Evolutionary conservation across 1,139 yeast species (phyloP).

Genomic region (Sugiyamaella paludigena): DNA sequence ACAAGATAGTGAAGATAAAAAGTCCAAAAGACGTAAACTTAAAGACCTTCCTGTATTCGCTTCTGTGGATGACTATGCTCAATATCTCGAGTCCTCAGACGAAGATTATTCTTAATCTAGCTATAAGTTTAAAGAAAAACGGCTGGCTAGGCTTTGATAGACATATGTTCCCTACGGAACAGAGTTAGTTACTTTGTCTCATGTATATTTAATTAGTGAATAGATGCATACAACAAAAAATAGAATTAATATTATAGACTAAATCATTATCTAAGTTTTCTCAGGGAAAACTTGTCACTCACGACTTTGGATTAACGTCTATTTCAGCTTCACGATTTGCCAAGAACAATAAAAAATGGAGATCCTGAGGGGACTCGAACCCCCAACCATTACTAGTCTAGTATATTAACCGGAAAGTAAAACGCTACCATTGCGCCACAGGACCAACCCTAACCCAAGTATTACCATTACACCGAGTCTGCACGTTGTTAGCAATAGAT

Average conservation of each 20-base stretch:
- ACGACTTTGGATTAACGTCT: neutral
- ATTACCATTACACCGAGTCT: too few species aligned
- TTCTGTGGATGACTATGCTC: constrained; percentile 83
- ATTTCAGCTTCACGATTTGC: neutral
- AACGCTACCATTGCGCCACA: constrained; percentile 33
- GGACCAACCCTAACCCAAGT: constrained; percentile 16
- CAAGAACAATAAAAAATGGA: constrained; percentile 16
- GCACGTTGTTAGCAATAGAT: too few species aligned
- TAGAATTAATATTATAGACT: neutral
- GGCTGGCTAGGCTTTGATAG: neutral
- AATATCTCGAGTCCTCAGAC: constrained; percentile 53
- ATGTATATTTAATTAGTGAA: neutral
- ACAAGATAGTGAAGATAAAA: constrained; percentile 34
- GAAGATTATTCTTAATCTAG: constrained; percentile 26
- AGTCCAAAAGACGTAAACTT: constrained; percentile 57
- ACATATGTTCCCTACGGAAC: too few species aligned
- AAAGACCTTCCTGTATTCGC: constrained; percentile 82
- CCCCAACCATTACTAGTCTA: constrained; percentile 28
- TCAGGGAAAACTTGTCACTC: too few species aligned
- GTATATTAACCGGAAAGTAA: constrained; percentile 26
- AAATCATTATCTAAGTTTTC: too few species aligned
- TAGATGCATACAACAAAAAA: neutral
- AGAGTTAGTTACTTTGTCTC: neutral
- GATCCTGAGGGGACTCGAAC: constrained; percentile 33
- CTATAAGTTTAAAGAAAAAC: neutral